Conservation (phyloP, 768 basidiomycete genomes). For the Agaricus subrufescens region DNA sequence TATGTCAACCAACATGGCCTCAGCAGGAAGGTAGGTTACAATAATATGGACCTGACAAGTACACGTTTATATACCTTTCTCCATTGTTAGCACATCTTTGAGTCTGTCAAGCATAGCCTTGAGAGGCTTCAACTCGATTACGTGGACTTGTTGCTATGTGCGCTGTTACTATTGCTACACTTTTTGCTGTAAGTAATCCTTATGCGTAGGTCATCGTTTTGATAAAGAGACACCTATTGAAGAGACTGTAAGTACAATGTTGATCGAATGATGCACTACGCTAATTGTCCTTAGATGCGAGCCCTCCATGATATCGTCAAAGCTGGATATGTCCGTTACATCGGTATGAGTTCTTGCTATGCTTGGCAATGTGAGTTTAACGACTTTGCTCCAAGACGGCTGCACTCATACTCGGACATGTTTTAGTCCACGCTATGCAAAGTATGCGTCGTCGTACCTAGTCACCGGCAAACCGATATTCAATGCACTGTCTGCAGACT, state of each 20-base stretch:
- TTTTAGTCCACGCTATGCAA: constrained; percentile 50
- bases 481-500: constrained; percentile 31
- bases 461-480: background rate
- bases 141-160: constrained; percentile 71
- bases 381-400: background rate
- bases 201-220: constrained; percentile 43
- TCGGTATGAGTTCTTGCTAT: constrained; percentile 53
- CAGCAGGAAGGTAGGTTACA: constrained; percentile 24
- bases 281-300: constrained; percentile 42
- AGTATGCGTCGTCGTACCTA: constrained; percentile 25
- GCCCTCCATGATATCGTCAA: constrained; percentile 66
- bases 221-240: constrained; percentile 55
- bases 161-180: constrained; percentile 6
- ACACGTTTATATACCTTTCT: background rate
- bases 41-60: background rate
- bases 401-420: background rate
- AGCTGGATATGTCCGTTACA: constrained; percentile 57
- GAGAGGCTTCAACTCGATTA: constrained; percentile 71
- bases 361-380: constrained; percentile 46
- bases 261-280: background rate
- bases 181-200: background rate
- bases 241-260: constrained; percentile 34
- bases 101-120: constrained; percentile 55
- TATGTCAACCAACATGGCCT: constrained; percentile 52
- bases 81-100: constrained; percentile 57